Evolutionary conservation across 768 basidiomycete genomes (phyloP).

Genomic region (Calocybe indica): DNA sequence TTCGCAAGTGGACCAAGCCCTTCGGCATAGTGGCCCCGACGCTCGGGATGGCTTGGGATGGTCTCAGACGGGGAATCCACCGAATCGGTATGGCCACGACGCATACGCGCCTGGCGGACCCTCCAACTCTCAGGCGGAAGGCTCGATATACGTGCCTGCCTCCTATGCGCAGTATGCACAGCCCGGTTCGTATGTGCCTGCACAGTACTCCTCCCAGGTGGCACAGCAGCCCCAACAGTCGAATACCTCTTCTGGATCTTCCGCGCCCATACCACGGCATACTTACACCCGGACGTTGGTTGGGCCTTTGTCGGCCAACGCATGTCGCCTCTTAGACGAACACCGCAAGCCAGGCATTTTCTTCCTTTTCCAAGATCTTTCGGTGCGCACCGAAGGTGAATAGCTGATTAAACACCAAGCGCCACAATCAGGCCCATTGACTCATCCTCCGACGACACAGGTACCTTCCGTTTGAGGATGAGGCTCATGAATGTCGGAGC

Average conservation of each 20-base stretch:
- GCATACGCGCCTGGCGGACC: conserved; percentile 18
- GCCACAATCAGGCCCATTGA: neutral
- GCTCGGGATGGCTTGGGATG: conserved; percentile 24
- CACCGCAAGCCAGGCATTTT: conserved; percentile 85
- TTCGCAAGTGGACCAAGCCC: conserved; percentile 34
- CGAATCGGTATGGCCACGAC: conserved; percentile 19
- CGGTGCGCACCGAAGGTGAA: conserved; percentile 86
- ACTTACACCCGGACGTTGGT: conserved; percentile 85
- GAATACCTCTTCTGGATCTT: too few relatives aligned
- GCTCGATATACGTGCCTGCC: conserved; percentile 19
- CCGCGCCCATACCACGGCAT: conserved; percentile 48
- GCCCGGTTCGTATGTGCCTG: conserved; percentile 5
- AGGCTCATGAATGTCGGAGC: conserved; percentile 86
- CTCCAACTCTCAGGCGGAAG: conserved; percentile 20
- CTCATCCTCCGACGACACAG: conserved; percentile 31
- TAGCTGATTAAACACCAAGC: conserved; percentile 2
- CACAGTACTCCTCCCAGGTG: conserved; percentile 15
- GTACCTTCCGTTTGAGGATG: conserved; percentile 80
- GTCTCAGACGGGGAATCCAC: conserved; percentile 16
- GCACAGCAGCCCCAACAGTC: too few relatives aligned
- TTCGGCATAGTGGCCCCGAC: conserved; percentile 31
- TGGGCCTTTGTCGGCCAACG: conserved; percentile 83
- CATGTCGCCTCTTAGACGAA: conserved; percentile 78
- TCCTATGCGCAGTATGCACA: conserved; percentile 18
- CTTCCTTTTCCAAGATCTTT: conserved; percentile 93